Evolutionary conservation across 2,329 filamentous ascomycete genomes (phyloP), one percentile per base, ranked within the genome.

Genomic region (Botrytis tulipae): DNA sequence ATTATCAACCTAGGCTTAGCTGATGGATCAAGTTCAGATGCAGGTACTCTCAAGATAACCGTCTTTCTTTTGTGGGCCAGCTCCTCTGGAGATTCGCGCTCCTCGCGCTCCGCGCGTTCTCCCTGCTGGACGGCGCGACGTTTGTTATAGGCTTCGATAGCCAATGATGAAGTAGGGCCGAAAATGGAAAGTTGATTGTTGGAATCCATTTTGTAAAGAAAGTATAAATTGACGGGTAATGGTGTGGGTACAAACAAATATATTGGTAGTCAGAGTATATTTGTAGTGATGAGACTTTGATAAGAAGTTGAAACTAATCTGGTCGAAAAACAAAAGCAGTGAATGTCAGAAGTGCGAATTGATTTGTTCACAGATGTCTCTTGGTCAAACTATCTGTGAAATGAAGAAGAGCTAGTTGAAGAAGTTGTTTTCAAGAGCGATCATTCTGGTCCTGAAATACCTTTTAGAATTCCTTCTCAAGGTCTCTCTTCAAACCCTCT

Each of bases 401-500:
- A 29, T 25, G 6, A 54, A 14, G n/a, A 54, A 18, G 25, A 16
- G 16, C 2, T 3, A 51, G 10, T 7, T 14, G 48, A 54, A 54
- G 12, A 54, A n/a, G 5, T 54, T 51, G 5, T n/a, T 14, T 16
- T 1, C n/a, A 57, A 18, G 14, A 29, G n/a, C 14, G 3, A 57
- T 57, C 6, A 29, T 57, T 32, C 51, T 29, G n/a, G 7, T 57
- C 1, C 14, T 18, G n/a, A 8, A 57, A 18, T 18, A 29, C n/a
- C 3, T 6, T 18, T 3, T 7, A 18, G 25, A 32, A 16, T 6
- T 12, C 6, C 3, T 57, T 8, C 14, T 1, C 6, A 14, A 4
- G n/a, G 4, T 25, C 25, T 6, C 10, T 6, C 25, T 51, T 0
- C 5, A 29, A 18, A 3, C 3, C 6, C 16, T 16, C 6, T 32